phyloP scores from a whole-genome alignment of 2,329 filamentous ascomycete genomes.

The Endoconidiophora polonica region DNA sequence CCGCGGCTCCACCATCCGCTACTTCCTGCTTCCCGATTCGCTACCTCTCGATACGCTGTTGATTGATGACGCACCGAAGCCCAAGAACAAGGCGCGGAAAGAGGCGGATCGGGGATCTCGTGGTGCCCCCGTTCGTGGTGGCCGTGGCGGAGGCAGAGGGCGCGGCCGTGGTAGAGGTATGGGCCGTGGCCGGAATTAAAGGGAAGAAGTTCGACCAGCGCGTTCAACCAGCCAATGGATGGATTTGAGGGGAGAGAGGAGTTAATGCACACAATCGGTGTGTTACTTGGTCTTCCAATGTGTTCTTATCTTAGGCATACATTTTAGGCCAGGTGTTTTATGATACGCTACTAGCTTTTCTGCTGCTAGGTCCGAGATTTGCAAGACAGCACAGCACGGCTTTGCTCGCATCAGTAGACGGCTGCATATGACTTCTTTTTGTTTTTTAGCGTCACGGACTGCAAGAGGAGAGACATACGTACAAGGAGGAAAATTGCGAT shows the following conservation, averaged over 20 bases:
- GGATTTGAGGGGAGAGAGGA: not conserved
- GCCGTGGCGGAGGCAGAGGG: constrained; percentile 35
- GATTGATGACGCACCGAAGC: constrained; percentile 92
- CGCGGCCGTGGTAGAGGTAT: constrained; percentile 34
- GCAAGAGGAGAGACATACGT: no score
- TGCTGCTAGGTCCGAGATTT: no score
- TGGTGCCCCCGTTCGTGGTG: constrained; percentile 32
- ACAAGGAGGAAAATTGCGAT: no score
- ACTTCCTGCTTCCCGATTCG: constrained; percentile 91
- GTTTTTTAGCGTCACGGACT: not conserved
- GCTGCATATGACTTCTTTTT: not conserved
- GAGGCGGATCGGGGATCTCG: constrained; percentile 50
- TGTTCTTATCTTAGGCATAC: no score
- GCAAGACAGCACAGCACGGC: no score
- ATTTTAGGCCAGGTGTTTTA: no score
- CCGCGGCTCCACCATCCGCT: constrained; percentile 86
- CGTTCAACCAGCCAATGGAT: not conserved
- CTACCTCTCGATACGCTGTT: constrained; percentile 87
- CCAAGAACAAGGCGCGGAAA: constrained; percentile 99
- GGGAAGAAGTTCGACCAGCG: not conserved
- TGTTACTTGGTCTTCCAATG: no score
- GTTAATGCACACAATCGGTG: no score
- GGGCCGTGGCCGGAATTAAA: constrained; percentile 21
- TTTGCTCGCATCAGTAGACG: not conserved
- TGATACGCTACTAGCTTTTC: no score